Evolutionary conservation across 1,284 basidiomycete genomes (phyloP).

Genomic region (Rhizoctonia solani): DNA sequence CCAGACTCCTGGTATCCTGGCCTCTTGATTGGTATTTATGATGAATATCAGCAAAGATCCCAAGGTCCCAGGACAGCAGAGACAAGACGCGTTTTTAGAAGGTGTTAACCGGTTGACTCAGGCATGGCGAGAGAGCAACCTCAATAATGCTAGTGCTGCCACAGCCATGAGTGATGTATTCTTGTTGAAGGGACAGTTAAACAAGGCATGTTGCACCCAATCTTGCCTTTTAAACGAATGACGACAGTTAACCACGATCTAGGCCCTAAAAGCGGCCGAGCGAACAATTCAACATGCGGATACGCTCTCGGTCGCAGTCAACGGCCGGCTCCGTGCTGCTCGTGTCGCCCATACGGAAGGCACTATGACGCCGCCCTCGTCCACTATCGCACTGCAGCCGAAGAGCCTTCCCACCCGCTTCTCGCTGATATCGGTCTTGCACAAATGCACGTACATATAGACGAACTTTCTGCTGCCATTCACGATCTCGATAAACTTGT

Average conservation of each 20-base stretch:
- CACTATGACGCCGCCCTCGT: constrained; percentile 64
- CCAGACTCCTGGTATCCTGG: constrained; percentile 75
- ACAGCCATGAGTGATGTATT: constrained; percentile 78
- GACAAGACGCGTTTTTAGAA: constrained; percentile 53
- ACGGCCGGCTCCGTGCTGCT: constrained; percentile 76
- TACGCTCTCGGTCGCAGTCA: constrained; percentile 75
- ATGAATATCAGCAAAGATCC: constrained; percentile 79
- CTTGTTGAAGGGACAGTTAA: constrained; percentile 58
- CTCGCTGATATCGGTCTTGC: constrained; percentile 82
- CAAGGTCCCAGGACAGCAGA: constrained; percentile 60
- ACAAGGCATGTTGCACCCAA: constrained; percentile 38
- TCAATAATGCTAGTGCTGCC: constrained; percentile 72
- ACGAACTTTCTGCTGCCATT: constrained; percentile 77
- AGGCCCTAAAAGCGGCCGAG: constrained; percentile 90
- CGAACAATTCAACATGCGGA: constrained; percentile 91
- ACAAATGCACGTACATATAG: constrained; percentile 81
- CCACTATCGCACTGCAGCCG: constrained; percentile 75
- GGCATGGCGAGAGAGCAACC: constrained; percentile 52
- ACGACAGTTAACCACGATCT: not conserved
- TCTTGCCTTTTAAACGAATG: not conserved
- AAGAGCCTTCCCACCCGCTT: constrained; percentile 73
- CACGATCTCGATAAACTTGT: constrained; percentile 85
- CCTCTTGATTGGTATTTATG: constrained; percentile 81
- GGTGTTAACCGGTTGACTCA: constrained; percentile 26
- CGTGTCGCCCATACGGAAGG: constrained; percentile 77